A percentile compares a stretch with the other conserved stretches of the same genome.
Evolutionary conservation across 2,329 filamentous ascomycete genomes (phyloP).

Genomic region (Fusarium oligoseptatum): DNA sequence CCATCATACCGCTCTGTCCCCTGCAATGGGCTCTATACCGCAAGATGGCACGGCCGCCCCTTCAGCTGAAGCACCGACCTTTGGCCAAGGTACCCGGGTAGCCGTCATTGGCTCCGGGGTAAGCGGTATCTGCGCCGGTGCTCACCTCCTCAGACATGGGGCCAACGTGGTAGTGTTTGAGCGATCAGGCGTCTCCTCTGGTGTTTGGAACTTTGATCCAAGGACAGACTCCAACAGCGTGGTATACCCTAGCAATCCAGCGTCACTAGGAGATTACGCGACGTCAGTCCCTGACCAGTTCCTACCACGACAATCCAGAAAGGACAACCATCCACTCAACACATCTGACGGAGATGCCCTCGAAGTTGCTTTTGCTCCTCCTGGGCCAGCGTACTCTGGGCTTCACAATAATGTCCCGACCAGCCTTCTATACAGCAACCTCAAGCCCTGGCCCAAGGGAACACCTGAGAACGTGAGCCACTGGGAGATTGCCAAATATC

Average conservation of each 20-base stretch:
- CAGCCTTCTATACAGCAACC: slow-evolving; percentile 58
- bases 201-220: slow-evolving; percentile 55
- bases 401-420: slow-evolving; percentile 83
- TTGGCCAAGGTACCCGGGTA: slow-evolving; percentile 40
- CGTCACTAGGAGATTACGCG: slow-evolving; percentile 46
- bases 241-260: slow-evolving; percentile 49
- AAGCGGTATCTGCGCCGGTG: slow-evolving; percentile 54
- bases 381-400: slow-evolving; percentile 65
- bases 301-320: background rate
- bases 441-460: slow-evolving; percentile 67
- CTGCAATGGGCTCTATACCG: slow-evolving; percentile 1
- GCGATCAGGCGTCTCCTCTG: slow-evolving; percentile 49
- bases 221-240: slow-evolving; percentile 48
- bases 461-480: slow-evolving; percentile 72
- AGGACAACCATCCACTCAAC: background rate
- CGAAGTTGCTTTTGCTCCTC: slow-evolving; percentile 33
- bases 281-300: slow-evolving; percentile 25
- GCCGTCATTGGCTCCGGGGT: slow-evolving; percentile 57
- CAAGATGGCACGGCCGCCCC: background rate
- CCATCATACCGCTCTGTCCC: background rate
- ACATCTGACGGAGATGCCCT: background rate
- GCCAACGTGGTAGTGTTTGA: slow-evolving; percentile 55
- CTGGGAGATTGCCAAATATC: slow-evolving; percentile 68
- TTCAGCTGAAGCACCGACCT: background rate
- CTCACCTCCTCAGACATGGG: slow-evolving; percentile 52